Percentiles rank a stretch among this genome's conserved stretches.
Evolutionary conservation across 2,329 filamentous ascomycete species (phyloP).

Genomic region (Fusarium proliferatum): DNA sequence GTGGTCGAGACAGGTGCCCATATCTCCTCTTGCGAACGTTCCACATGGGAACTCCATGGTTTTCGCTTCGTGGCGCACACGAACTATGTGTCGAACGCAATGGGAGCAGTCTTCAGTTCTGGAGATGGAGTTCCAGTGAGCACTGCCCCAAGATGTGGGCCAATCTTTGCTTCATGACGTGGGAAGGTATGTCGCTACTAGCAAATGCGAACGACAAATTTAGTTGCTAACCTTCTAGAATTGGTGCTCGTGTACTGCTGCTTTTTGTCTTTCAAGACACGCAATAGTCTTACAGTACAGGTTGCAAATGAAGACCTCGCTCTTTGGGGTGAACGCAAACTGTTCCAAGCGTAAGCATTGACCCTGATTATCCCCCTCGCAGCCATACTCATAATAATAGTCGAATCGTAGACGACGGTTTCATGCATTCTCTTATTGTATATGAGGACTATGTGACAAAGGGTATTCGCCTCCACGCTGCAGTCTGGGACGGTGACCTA

Average conservation of each 20-base stretch:
- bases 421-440: constrained; percentile 64
- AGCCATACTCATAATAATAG: constrained; percentile 50
- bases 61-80: constrained; percentile 64
- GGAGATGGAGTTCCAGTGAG: constrained; percentile 61
- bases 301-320: constrained; percentile 59
- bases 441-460: constrained; percentile 62
- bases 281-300: constrained; percentile 57
- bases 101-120: constrained; percentile 61
- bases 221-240: constrained; percentile 53
- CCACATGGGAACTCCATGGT: constrained; percentile 55
- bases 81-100: constrained; percentile 65
- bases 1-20: constrained; percentile 55
- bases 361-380: background rate
- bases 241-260: constrained; percentile 69
- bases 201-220: too few species aligned
- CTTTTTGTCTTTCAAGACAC: constrained; percentile 67
- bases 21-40: constrained; percentile 61
- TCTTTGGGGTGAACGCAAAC: constrained; percentile 60
- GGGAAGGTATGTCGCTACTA: constrained; percentile 62
- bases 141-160: constrained; percentile 64
- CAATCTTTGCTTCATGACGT: constrained; percentile 66
- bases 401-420: constrained; percentile 66
- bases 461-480: constrained; percentile 65
- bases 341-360: constrained; percentile 66
- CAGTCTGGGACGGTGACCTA: constrained; percentile 65